Percentiles rank a stretch among this genome's conserved stretches.
Conservation (phyloP, 2,329 filamentous ascomycete genomes). For the Exophiala sp. region DNA sequence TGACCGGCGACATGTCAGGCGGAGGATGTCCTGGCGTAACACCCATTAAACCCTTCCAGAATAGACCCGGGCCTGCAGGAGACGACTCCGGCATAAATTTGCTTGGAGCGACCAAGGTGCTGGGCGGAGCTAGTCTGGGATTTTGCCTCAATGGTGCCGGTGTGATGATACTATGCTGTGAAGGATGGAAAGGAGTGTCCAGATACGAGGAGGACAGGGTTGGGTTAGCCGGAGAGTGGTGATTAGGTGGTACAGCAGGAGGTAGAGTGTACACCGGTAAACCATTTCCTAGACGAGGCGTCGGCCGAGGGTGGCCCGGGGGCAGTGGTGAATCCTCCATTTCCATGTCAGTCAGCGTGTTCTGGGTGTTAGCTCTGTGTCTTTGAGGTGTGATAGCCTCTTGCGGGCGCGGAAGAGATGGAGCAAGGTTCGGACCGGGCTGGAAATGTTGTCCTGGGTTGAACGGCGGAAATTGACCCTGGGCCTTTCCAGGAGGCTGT, state of each 20-base stretch:
- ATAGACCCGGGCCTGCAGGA: slow-evolving; percentile 39
- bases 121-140: slow-evolving; percentile 44
- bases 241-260: slow-evolving; percentile 21
- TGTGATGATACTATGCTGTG: slow-evolving; percentile 41
- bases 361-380: slow-evolving; percentile 33
- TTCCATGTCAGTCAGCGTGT: slow-evolving; percentile 35
- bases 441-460: slow-evolving; percentile 17
- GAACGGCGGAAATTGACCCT: slow-evolving; percentile 22
- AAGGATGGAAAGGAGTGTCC: slow-evolving; percentile 39
- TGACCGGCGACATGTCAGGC: slow-evolving; percentile 44
- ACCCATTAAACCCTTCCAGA: slow-evolving; percentile 44
- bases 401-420: slow-evolving; percentile 37
- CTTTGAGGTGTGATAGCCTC: slow-evolving; percentile 46
- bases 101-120: slow-evolving; percentile 45
- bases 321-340: slow-evolving; percentile 41
- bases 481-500: slow-evolving; percentile 16
- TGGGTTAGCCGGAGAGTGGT: slow-evolving; percentile 36
- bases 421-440: slow-evolving; percentile 28
- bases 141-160: slow-evolving; percentile 46
- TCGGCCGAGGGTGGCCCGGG: slow-evolving; percentile 30
- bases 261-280: slow-evolving; percentile 24
- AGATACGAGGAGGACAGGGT: slow-evolving; percentile 46
- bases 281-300: slow-evolving; percentile 26
- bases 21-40: slow-evolving; percentile 26
- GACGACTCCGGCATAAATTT: slow-evolving; percentile 50